Evolutionary conservation across 169 alveolate genomes (phyloP).

Genomic region (Theileria equi): DNA sequence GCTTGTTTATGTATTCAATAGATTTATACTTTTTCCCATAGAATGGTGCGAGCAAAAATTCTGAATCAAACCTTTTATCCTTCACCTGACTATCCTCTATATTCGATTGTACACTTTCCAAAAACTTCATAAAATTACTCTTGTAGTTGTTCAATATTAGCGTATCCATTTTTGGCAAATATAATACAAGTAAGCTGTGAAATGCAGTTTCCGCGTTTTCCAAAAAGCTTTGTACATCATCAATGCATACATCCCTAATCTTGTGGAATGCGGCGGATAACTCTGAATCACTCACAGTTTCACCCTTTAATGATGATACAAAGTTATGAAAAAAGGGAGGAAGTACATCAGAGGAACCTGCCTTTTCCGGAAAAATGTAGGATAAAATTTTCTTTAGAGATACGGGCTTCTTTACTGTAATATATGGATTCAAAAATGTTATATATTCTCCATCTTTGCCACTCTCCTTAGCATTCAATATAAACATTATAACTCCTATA

Average conservation of each 20-base stretch:
- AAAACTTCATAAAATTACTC: constrained; percentile 4
- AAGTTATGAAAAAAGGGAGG: constrained; percentile 27
- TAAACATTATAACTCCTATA: constrained; percentile 43
- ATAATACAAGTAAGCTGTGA: constrained; percentile 45
- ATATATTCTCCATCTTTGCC: neutral
- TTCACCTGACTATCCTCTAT: neutral
- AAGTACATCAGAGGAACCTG: neutral
- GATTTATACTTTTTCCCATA: constrained; percentile 28
- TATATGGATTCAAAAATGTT: constrained; percentile 29
- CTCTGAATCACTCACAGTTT: neutral
- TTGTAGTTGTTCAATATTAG: constrained; percentile 29
- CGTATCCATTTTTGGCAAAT: constrained; percentile 42
- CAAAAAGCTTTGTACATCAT: neutral
- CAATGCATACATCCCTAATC: neutral
- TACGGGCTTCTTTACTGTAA: constrained; percentile 39
- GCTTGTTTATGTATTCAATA: constrained; percentile 6
- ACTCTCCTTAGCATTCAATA: constrained; percentile 28
- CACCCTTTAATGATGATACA: neutral
- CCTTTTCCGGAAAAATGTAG: constrained; percentile 55
- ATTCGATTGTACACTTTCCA: neutral
- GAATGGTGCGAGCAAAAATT: constrained; percentile 12
- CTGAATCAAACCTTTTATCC: neutral
- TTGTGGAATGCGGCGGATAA: neutral
- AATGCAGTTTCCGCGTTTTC: constrained; percentile 28
- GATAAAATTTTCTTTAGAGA: constrained; percentile 42